Evolutionary conservation across 495 filamentous ascomycete genomes (phyloP).

Genomic region (Aspergillus ellipticus): DNA sequence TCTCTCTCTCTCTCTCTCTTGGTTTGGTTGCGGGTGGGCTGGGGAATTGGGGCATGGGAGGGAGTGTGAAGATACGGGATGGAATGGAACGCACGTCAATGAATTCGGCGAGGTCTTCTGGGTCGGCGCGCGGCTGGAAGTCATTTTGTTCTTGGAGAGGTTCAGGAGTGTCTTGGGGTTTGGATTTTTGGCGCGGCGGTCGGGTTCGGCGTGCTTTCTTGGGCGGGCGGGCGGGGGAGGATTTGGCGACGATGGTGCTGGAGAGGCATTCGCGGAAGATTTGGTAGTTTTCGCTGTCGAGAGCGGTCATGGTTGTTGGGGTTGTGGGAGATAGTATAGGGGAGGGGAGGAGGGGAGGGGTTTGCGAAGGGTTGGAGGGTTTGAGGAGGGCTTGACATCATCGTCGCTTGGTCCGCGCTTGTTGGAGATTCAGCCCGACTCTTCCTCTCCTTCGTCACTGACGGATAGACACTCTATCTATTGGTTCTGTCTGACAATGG

Average conservation of each 20-base stretch:
- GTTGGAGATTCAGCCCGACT: not conserved
- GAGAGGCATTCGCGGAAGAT: conserved; percentile 68
- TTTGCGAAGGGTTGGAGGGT: not conserved
- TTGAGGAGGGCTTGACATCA: conserved; percentile 3
- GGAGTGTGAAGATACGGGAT: too few species aligned
- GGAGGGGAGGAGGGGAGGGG: not conserved
- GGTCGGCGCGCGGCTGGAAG: conserved; percentile 33
- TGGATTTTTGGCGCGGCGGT: not conserved
- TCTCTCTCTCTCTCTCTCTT: not conserved
- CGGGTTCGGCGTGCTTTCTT: conserved; percentile 16
- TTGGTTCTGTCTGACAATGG: conserved; percentile 1
- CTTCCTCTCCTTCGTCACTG: too few species aligned
- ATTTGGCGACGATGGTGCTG: conserved; percentile 52
- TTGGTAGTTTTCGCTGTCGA: conserved; percentile 54
- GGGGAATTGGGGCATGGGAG: not conserved
- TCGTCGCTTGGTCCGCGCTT: not conserved
- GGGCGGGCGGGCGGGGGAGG: conserved; percentile 32
- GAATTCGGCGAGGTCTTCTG: conserved; percentile 72
- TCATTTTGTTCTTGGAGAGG: not conserved
- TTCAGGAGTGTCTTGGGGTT: too few species aligned
- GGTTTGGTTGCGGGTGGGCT: not conserved
- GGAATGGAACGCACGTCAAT: conserved; percentile 57
- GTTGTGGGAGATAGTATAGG: conserved; percentile 4
- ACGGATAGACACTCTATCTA: too few species aligned
- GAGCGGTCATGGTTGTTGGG: conserved; percentile 7